A percentile compares a stretch with the other conserved stretches of the same genome.
Conservation (phyloP, 805 yeast genomes). For the Teunomyces barrocoloradensis region DNA sequence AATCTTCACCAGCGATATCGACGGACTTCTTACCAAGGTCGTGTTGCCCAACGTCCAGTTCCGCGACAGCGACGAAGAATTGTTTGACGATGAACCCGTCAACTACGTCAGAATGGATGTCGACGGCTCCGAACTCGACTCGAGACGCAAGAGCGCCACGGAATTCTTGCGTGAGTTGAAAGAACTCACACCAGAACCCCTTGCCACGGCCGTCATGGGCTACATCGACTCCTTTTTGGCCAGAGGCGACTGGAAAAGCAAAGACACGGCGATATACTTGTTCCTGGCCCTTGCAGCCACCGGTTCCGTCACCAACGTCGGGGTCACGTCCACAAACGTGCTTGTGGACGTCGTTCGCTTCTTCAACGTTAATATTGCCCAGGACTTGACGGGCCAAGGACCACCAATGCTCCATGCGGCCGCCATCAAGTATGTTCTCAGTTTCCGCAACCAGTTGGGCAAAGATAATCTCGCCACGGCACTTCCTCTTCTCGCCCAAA, state of each 20-base stretch:
- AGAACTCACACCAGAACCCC: slow-evolving; percentile 67
- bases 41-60: slow-evolving; percentile 85
- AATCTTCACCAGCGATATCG: slow-evolving; percentile 55
- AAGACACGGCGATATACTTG: slow-evolving; percentile 82
- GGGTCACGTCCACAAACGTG: slow-evolving; percentile 82
- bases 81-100: slow-evolving; percentile 96
- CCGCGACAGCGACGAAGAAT: slow-evolving; percentile 85
- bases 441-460: slow-evolving; percentile 89
- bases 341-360: slow-evolving; percentile 84
- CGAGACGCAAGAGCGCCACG: slow-evolving; percentile 89
- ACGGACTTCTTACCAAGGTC: slow-evolving; percentile 76
- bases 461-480: slow-evolving; percentile 78
- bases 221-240: slow-evolving; percentile 68
- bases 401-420: slow-evolving; percentile 86
- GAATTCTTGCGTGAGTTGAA: slow-evolving; percentile 87
- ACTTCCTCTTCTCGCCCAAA: slow-evolving; percentile 72
- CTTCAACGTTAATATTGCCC: slow-evolving; percentile 76
- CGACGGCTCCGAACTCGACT: slow-evolving; percentile 92
- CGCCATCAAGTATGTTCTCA: slow-evolving; percentile 86
- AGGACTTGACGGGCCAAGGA: slow-evolving; percentile 63
- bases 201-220: slow-evolving; percentile 70
- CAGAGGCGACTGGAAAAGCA: slow-evolving; percentile 63
- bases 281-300: slow-evolving; percentile 89
- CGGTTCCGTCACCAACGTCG: slow-evolving; percentile 81
- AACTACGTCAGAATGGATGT: slow-evolving; percentile 88